These are phyloP conservation scores for Capronia epimyces DNA, from an alignment of 2,329 filamentous ascomycete species.

Conservation along the genomic window DNA sequence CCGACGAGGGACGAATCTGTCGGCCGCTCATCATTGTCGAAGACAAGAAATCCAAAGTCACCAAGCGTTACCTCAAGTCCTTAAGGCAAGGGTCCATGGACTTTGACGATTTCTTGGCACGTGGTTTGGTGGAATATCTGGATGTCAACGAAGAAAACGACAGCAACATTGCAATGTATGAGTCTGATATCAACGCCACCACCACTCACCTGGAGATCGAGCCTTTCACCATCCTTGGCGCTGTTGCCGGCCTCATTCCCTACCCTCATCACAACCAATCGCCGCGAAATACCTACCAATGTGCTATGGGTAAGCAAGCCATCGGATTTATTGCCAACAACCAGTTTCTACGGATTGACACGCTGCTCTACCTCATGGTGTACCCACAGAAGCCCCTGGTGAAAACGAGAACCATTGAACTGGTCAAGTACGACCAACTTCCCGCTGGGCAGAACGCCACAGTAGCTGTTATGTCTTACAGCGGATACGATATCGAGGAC, in stretches of 20 bases:
- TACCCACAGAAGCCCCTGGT: slow-evolving; percentile 98
- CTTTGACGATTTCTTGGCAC: slow-evolving; percentile 89
- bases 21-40: slow-evolving; percentile 93
- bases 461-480: slow-evolving; percentile 98
- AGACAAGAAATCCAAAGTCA: slow-evolving; percentile 75
- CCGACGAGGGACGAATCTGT: slow-evolving; percentile 94
- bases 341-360: slow-evolving; percentile 95
- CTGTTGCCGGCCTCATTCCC: slow-evolving; percentile 91
- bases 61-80: slow-evolving; percentile 68
- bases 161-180: slow-evolving; percentile 83
- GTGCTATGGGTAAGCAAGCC: slow-evolving; percentile 99
- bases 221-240: slow-evolving; percentile 92
- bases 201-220: slow-evolving; percentile 97
- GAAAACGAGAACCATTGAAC: slow-evolving; percentile 91
- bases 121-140: slow-evolving; percentile 89
- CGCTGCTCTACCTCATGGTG: slow-evolving; percentile 89
- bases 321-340: slow-evolving; percentile 98
- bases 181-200: slow-evolving; percentile 71
- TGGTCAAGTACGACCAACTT: slow-evolving; percentile 95
- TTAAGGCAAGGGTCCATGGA: slow-evolving; percentile 76
- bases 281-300: slow-evolving; percentile 96
- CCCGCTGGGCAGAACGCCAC: slow-evolving; percentile 95
- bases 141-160: slow-evolving; percentile 98
- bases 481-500: slow-evolving; percentile 98
- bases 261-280: slow-evolving; percentile 99